phyloP scores from a whole-genome alignment of 1,284 basidiomycete genomes.

The Cutaneotrichosporon cyanovorans region DNA sequence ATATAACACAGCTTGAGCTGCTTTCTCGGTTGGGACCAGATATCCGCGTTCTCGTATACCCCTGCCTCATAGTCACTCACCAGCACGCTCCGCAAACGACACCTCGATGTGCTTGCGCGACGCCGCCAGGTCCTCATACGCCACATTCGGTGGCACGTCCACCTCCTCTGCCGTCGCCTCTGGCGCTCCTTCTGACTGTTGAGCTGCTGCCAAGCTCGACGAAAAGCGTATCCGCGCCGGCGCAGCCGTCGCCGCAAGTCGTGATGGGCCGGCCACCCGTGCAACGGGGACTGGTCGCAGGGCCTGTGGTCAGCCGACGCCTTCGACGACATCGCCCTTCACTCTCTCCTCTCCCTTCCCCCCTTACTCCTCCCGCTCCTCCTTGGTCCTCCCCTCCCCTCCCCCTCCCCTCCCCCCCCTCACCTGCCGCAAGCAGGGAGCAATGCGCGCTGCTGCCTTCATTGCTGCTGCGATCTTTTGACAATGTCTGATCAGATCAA shows the following conservation, averaged over 20 bases:
- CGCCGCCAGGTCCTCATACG: slow-evolving; percentile 22
- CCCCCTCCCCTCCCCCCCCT: neutral
- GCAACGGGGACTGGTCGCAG: neutral
- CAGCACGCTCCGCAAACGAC: slow-evolving; percentile 5
- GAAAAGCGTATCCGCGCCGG: neutral
- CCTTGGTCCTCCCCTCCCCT: neutral
- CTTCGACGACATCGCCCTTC: too few relatives aligned
- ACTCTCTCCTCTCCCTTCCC: neutral
- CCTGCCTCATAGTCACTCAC: too few relatives aligned
- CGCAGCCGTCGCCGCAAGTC: neutral
- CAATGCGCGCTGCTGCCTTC: slow-evolving; percentile 6
- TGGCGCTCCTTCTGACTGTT: too few relatives aligned
- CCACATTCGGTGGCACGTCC: slow-evolving; percentile 23
- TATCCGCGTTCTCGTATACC: too few relatives aligned
- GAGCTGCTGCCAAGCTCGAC: neutral
- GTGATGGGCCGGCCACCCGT: neutral
- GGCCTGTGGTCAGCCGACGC: neutral
- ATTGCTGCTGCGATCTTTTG: neutral
- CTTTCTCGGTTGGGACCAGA: too few relatives aligned
- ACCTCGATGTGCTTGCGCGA: slow-evolving; percentile 6
- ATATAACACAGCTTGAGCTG: too few relatives aligned
- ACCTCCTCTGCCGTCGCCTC: too few relatives aligned
- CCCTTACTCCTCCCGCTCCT: neutral
- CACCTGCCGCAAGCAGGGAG: slow-evolving; percentile 1
- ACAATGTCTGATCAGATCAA: too few relatives aligned